Evolutionary conservation across 768 basidiomycete species (phyloP), one percentile per base, ranked within the genome.

Genomic region (Sistotremastrum niveocremeum): DNA sequence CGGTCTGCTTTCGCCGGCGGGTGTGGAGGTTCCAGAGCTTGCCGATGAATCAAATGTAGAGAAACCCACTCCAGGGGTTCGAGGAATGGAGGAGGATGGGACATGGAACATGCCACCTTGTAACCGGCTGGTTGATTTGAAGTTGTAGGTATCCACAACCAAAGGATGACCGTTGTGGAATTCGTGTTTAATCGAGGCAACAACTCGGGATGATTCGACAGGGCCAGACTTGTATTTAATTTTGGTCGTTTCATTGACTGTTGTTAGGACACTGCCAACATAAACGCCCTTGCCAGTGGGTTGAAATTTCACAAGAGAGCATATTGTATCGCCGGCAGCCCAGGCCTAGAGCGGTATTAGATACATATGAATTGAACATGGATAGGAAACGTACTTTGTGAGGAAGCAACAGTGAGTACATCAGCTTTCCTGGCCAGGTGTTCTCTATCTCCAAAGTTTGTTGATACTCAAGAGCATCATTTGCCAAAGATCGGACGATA

Each of bases 361-460:
- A 20, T 20, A 20, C 20, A 20, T 20, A 20, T 20, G 20, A 20
- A 20, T 20, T 20, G 20, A 20, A 20, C 20, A 20, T 20, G 20
- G 20, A 20, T 20, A 20, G 20, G 20, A 20, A 20, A 20, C 20
- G 20, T 20, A 20, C 20, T 20, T 93, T 94, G 71, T 94, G 90
- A 0, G 93, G 93, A 33, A 98, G 63, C 67, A 90, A 84, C 57
- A 89, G 76, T 4, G 84, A 81, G 61, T 94, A 97, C 91, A 93
- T 94, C 63, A 95, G 68, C 66, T 97, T 98, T 20, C 83, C 84
- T 0, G 94, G 91, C 94, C 94, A 98, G 10, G 90, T 91, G 61
- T 93, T 95, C 62, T 95, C 87, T 52, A 88, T 81, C 61, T 98
- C 94, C 48, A 95, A 73, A 2, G 89, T 89, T 59, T 97, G 91